phyloP scores from a whole-genome alignment of 2,329 filamentous ascomycete genomes.

The Penicillium occitanis region DNA sequence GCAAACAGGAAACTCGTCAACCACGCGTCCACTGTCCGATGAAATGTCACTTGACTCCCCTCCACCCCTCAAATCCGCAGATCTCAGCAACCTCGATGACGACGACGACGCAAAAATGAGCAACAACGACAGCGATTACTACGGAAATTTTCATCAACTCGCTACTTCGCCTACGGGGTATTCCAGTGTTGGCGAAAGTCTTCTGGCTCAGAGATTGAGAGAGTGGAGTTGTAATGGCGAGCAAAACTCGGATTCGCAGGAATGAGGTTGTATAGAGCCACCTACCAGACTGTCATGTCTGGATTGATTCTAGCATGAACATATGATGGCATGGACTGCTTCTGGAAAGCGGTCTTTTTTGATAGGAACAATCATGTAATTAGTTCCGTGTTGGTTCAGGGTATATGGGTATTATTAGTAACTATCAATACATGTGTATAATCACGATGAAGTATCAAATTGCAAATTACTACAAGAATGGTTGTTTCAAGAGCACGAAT shows the following conservation, averaged over 20 bases:
- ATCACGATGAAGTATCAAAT: neutral
- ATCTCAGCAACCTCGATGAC: neutral
- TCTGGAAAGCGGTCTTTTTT: neutral
- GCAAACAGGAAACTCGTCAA: neutral
- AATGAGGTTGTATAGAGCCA: neutral
- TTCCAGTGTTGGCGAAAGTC: constrained; percentile 57
- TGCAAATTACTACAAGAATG: neutral
- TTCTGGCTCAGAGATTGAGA: constrained; percentile 68
- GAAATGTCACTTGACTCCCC: constrained; percentile 9
- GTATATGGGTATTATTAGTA: neutral
- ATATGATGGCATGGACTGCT: neutral
- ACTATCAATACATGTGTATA: neutral
- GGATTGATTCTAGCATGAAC: neutral
- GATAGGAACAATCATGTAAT: neutral
- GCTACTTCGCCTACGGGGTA: constrained; percentile 51
- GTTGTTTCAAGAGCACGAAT: neutral
- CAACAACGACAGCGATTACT: constrained; percentile 44
- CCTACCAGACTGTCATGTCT: neutral
- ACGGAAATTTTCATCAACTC: constrained; percentile 67
- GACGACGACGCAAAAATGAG: neutral
- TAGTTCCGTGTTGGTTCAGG: neutral
- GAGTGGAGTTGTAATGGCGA: constrained; percentile 53
- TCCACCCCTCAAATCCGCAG: neutral
- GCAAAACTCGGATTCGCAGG: neutral
- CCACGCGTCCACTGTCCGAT: neutral